Percentiles rank a stretch among this genome's conserved stretches.
phyloP scores from a whole-genome alignment of 495 filamentous ascomycete genomes.

The Daldinia loculata region DNA sequence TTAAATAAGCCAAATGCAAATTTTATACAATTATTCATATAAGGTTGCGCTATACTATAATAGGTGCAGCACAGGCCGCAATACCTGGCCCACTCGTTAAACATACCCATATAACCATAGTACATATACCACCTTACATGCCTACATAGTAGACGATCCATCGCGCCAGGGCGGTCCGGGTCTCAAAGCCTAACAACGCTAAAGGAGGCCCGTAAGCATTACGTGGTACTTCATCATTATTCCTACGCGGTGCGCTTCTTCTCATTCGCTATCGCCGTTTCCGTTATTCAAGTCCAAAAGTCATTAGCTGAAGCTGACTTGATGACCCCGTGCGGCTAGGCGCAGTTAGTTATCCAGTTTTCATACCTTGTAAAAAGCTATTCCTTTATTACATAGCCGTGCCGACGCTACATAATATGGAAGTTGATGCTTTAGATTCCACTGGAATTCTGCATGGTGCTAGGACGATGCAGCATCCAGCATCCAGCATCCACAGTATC shows the following conservation, averaged over 20 bases:
- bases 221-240: constrained; percentile 37
- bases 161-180: constrained; percentile 39
- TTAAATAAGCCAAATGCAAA: no score
- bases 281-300: constrained; percentile 7
- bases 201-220: constrained; percentile 37
- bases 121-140: constrained; percentile 21
- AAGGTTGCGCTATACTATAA: no score
- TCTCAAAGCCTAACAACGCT: constrained; percentile 33
- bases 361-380: constrained; percentile 21
- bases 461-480: constrained; percentile 40
- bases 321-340: constrained; percentile 36
- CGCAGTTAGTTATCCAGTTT: constrained; percentile 41
- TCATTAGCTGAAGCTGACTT: constrained; percentile 35
- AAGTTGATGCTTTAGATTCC: constrained; percentile 24
- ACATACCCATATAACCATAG: no score
- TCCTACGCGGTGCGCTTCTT: constrained; percentile 15
- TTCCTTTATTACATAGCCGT: constrained; percentile 12
- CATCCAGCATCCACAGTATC: constrained; percentile 40
- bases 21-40: no score
- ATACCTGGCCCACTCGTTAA: no score
- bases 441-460: constrained; percentile 38
- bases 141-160: constrained; percentile 27
- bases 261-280: constrained; percentile 34
- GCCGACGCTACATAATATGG: neutral
- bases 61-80: no score